These are phyloP conservation scores for Davidsoniella neocaledoniae DNA, from an alignment of 2,329 filamentous ascomycete genomes.

Conservation along the genomic window DNA sequence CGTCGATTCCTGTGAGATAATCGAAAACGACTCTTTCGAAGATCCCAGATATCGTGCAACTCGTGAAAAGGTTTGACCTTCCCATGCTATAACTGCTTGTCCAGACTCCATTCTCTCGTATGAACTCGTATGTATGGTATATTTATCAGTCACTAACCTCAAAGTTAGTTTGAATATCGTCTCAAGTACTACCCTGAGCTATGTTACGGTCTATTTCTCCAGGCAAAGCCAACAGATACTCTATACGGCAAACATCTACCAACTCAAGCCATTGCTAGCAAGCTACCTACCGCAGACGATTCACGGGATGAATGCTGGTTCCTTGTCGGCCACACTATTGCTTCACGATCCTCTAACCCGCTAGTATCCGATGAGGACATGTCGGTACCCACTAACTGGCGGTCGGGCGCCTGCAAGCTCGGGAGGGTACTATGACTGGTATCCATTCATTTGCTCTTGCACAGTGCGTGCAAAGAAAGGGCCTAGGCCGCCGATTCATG, in stretches of 20 bases:
- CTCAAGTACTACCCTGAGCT: slow-evolving; percentile 60
- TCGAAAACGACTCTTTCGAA: slow-evolving; percentile 38
- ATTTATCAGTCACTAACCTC: neutral
- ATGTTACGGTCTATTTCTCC: slow-evolving; percentile 58
- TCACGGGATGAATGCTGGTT: slow-evolving; percentile 26
- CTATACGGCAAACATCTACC: slow-evolving; percentile 2
- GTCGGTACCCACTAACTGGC: slow-evolving; percentile 54
- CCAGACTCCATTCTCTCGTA: neutral
- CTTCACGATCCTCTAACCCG: slow-evolving; percentile 48
- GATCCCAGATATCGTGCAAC: slow-evolving; percentile 32
- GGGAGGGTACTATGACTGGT: slow-evolving; percentile 50
- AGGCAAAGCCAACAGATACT: slow-evolving; percentile 23
- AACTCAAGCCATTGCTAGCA: neutral
- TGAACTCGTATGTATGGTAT: neutral
- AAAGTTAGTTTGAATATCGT: slow-evolving; percentile 53
- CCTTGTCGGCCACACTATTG: slow-evolving; percentile 62
- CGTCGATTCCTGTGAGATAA: slow-evolving; percentile 38
- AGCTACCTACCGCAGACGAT: neutral
- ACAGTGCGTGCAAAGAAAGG: slow-evolving; percentile 56
- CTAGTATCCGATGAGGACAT: slow-evolving; percentile 62
- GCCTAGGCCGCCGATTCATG: slow-evolving; percentile 58
- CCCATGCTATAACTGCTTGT: too few relatives aligned
- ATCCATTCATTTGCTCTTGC: slow-evolving; percentile 71
- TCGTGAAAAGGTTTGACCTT: slow-evolving; percentile 31
- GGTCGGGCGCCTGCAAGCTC: slow-evolving; percentile 20